Evolutionary conservation across 768 basidiomycete genomes (phyloP).

Genomic region (Leccinum rimulosum): DNA sequence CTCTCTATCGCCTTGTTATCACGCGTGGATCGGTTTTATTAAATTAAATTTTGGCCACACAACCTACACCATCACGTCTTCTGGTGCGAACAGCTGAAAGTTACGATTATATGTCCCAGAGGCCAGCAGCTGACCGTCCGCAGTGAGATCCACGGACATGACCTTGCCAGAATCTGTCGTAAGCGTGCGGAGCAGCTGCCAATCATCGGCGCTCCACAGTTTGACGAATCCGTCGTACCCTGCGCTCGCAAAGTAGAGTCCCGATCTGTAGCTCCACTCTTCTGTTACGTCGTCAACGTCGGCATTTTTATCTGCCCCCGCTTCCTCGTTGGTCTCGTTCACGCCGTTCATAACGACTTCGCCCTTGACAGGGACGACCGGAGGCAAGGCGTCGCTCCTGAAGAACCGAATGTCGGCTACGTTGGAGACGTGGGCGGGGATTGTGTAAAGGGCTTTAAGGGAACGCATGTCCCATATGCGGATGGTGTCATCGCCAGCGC

Average conservation of each 20-base stretch:
- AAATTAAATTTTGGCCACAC: constrained; percentile 18
- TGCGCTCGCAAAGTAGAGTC: constrained; percentile 88
- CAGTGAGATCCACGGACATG: constrained; percentile 93
- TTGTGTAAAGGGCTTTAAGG: constrained; percentile 89
- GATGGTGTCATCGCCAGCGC: constrained; percentile 95
- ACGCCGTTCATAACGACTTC: constrained; percentile 52
- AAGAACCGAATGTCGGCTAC: constrained; percentile 96
- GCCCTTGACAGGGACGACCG: constrained; percentile 40
- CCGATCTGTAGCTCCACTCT: constrained; percentile 80
- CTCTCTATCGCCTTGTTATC: constrained; percentile 31
- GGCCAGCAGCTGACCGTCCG: constrained; percentile 79
- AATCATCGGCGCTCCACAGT: constrained; percentile 97
- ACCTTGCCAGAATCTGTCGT: constrained; percentile 97
- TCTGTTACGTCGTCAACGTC: constrained; percentile 35
- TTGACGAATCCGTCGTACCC: constrained; percentile 97
- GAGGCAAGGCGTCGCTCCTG: constrained; percentile 53
- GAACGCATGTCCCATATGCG: constrained; percentile 98
- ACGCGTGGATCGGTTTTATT: constrained; percentile 26
- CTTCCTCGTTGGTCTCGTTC: constrained; percentile 34
- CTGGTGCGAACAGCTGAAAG: constrained; percentile 90
- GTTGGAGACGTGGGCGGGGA: constrained; percentile 93
- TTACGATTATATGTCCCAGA: constrained; percentile 92
- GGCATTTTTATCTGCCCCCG: constrained; percentile 26
- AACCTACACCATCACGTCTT: constrained; percentile 44
- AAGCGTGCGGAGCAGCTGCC: constrained; percentile 86